Percentiles rank a stretch among this genome's conserved stretches.
Evolutionary conservation across 495 filamentous ascomycete genomes (phyloP).

Genomic region (Aspergillus avenaceus): DNA sequence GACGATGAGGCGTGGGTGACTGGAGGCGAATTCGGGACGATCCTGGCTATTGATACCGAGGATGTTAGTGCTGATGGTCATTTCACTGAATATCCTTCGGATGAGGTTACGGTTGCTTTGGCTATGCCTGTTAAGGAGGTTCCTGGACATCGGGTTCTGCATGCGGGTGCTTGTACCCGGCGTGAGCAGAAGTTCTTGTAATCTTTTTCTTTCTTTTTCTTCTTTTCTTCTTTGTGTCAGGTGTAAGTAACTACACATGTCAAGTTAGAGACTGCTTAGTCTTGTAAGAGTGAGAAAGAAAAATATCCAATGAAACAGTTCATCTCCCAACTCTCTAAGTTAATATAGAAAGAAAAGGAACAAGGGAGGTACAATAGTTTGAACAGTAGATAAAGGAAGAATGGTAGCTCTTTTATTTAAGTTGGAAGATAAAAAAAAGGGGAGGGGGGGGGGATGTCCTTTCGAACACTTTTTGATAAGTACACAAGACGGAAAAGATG

Average conservation of each 20-base stretch:
- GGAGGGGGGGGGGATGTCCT: background rate
- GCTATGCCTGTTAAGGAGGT: conserved; percentile 40
- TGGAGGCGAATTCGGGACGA: conserved; percentile 43
- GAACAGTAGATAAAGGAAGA: background rate
- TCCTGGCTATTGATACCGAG: conserved; percentile 46
- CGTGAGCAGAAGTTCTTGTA: no score
- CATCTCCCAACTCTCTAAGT: no score
- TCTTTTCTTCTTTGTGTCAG: no score
- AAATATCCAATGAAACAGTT: no score
- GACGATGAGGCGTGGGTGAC: conserved; percentile 30
- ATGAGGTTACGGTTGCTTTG: conserved; percentile 34
- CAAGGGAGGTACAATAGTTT: no score
- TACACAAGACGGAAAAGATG: background rate
- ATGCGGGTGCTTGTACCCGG: conserved; percentile 32
- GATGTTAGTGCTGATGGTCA: conserved; percentile 46
- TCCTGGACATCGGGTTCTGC: conserved; percentile 39
- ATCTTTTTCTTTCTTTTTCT: no score
- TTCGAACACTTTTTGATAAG: background rate
- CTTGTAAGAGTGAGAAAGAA: no score
- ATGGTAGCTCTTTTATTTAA: no score
- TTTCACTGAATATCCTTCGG: conserved; percentile 43
- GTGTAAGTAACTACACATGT: no score
- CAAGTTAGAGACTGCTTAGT: no score
- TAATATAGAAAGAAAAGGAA: no score
- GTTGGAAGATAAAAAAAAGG: background rate